Conservation (phyloP, 2,329 filamentous ascomycete species). For the Aureobasidium lini region DNA sequence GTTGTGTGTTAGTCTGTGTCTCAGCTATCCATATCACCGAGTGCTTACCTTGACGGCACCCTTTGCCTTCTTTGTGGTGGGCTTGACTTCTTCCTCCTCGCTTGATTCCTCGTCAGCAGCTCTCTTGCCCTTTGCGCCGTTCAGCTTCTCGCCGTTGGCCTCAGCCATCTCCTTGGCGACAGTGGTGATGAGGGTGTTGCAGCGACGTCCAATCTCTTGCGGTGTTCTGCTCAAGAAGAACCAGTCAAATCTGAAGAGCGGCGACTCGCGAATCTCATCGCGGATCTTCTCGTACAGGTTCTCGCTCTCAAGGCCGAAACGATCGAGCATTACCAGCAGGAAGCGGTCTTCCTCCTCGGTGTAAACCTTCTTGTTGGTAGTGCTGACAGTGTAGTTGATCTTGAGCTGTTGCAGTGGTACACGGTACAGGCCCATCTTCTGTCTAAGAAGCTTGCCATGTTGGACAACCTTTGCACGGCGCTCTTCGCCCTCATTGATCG, state of each 20-base stretch:
- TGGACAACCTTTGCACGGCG: conserved; percentile 81
- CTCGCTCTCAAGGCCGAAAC: conserved; percentile 85
- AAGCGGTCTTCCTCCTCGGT: conserved; percentile 98
- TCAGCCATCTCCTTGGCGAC: conserved; percentile 90
- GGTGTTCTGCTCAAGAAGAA: conserved; percentile 96
- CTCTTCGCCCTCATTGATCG: conserved; percentile 90
- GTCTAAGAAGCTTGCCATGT: conserved; percentile 84
- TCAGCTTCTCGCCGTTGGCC: conserved; percentile 37
- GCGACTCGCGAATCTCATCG: conserved; percentile 92
- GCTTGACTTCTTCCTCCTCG: conserved; percentile 66
- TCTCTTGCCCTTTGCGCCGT: conserved; percentile 63
- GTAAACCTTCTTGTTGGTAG: conserved; percentile 99
- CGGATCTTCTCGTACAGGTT: conserved; percentile 86
- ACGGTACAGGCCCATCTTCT: conserved; percentile 95
- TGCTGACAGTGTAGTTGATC: conserved; percentile 97
- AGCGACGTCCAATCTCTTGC: conserved; percentile 83
- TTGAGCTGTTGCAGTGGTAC: conserved; percentile 96
- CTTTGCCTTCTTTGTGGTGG: conserved; percentile 93
- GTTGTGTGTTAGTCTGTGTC: conserved; percentile 14
- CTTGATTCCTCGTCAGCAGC: conserved; percentile 76
- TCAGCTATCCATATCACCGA: background rate
- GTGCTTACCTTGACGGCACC: conserved; percentile 72
- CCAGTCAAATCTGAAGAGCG: conserved; percentile 97
- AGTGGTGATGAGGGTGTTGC: conserved; percentile 87
- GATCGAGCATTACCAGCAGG: conserved; percentile 85